Conservation (phyloP, 148 eudicot genomes). For the Amaranthus cruentus region DNA sequence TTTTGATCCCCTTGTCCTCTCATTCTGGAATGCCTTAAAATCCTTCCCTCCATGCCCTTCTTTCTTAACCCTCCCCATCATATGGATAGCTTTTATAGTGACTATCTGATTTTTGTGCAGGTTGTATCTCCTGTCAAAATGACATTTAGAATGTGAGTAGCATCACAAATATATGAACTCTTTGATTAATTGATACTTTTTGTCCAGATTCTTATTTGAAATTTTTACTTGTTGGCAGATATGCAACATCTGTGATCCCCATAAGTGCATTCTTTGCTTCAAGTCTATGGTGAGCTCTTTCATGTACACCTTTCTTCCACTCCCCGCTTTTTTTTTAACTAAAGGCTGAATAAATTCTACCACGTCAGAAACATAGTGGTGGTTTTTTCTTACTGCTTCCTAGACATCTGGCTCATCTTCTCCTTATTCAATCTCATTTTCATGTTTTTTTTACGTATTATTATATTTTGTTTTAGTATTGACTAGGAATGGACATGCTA, state of each 20-base stretch:
- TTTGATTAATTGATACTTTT: neutral
- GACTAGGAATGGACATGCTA: neutral
- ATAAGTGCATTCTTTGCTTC: slow-evolving; percentile 94
- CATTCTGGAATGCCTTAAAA: no score
- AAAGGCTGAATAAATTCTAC: neutral
- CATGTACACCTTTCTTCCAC: neutral
- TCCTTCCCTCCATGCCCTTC: no score
- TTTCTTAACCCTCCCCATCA: neutral
- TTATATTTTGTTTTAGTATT: neutral
- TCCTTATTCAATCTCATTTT: neutral
- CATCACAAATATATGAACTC: neutral
- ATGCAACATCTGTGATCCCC: slow-evolving; percentile 75
- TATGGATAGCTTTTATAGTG: neutral
- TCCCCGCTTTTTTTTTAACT: neutral
- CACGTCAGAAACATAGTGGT: neutral
- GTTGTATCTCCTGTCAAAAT: slow-evolving; percentile 92
- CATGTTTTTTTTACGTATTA: neutral
- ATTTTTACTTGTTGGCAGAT: slow-evolving; percentile 35
- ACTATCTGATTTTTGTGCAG: slow-evolving; percentile 37
- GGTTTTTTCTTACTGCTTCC: neutral
- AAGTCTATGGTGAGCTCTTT: slow-evolving; percentile 67
- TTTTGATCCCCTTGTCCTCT: neutral
- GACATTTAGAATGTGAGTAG: slow-evolving; percentile 89
- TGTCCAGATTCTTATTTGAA: slow-evolving; percentile 16
- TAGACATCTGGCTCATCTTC: neutral